Evolutionary conservation across 768 basidiomycete species (phyloP).

Genomic region (Tulasnella sp.): DNA sequence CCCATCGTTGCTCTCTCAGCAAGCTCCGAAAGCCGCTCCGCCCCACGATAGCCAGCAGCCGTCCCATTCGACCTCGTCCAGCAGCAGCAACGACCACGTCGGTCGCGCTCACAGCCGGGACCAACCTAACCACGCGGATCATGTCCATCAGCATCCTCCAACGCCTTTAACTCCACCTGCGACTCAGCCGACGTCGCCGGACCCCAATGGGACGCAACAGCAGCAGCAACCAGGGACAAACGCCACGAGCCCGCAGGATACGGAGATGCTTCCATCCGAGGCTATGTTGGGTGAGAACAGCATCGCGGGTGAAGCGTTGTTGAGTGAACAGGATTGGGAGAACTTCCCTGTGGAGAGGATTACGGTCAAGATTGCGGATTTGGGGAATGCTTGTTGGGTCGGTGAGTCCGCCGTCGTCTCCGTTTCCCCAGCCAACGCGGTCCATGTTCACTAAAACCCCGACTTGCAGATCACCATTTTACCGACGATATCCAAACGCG

Average conservation of each 20-base stretch:
- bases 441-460: background rate
- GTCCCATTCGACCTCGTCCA: slow-evolving; percentile 22
- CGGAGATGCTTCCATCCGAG: slow-evolving; percentile 21
- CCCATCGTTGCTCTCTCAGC: slow-evolving; percentile 68
- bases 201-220: slow-evolving; percentile 20
- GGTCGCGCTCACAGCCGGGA: background rate
- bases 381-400: slow-evolving; percentile 67
- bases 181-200: slow-evolving; percentile 21
- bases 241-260: slow-evolving; percentile 29
- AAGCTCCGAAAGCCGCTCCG: slow-evolving; percentile 37
- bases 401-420: slow-evolving; percentile 40
- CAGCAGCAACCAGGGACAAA: slow-evolving; percentile 23
- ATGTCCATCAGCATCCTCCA: slow-evolving; percentile 25
- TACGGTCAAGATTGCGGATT: slow-evolving; percentile 97
- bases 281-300: background rate
- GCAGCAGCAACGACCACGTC: background rate
- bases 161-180: slow-evolving; percentile 22
- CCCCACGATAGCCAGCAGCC: slow-evolving; percentile 26
- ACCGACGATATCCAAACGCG: slow-evolving; percentile 97
- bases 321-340: slow-evolving; percentile 13
- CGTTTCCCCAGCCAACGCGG: background rate
- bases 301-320: background rate
- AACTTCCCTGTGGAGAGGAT: slow-evolving; percentile 49
- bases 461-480: slow-evolving; percentile 79
- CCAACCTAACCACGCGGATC: slow-evolving; percentile 26